Base-by-base conservation (phyloP, 768 basidiomycete genomes). In the Sutorius australiensis region DNA sequence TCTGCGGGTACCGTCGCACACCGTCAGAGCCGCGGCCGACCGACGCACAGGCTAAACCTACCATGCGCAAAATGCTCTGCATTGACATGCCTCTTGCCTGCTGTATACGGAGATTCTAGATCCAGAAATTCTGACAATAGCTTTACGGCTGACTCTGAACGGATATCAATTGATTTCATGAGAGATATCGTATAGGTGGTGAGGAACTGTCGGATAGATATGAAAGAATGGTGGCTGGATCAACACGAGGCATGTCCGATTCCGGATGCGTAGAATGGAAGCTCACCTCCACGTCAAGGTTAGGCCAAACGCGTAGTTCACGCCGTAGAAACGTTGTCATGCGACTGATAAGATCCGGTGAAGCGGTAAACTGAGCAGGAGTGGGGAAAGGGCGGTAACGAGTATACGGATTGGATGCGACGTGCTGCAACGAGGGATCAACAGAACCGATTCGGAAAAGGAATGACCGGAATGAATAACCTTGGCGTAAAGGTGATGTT, bases 61-160 rank as follows among this genome's bases (percentile, higher is more conserved):
- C 92, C 92, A 71, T 98, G 94, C 8, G 87, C 90, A 72, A 97
- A 95, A 69, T 97, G 94, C 65, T 98, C 94, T 11, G 94, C 89
- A 60, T 91, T 89, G 24, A 75, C 69, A 53, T 80, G 76, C 50
- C 84, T 76, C 24, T 75, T 73, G 8, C 84, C 85, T 43, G 80
- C 77, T 19, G 66, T 65, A 54, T 84, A 83, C 2, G 79, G 76
- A 3, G 72, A 69, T 57, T 86, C 87, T 67, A 90, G 78, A 64
- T 98, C 94, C 43, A 98, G 77, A 71, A 94, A 95, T 60, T 95
- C 94, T 13, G 92, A 78, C 8, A 98, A 75, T 14, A 90, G 69
- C 61, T 86, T 89, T 40, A 98, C 80, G 38, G 93, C 90, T 36
- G 87, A 83, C 70, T 92, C 87, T 12, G 92, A 89, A 39, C 94